phyloP scores from a whole-genome alignment of 164 flowering plant genomes.

The Dillenia suffruticosa region DNA sequence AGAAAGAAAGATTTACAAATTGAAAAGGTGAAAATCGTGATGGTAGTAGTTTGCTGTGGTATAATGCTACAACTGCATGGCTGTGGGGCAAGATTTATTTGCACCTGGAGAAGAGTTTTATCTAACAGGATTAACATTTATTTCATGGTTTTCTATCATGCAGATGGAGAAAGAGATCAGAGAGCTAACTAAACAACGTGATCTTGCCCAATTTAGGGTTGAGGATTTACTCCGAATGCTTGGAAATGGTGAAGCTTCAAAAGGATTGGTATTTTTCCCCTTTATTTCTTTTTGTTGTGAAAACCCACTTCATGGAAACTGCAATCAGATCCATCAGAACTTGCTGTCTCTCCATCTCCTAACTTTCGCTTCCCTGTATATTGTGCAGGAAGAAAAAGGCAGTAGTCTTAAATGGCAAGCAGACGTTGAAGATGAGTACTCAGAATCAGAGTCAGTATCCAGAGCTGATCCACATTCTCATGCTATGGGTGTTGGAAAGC shows the following conservation, averaged over 20 bases:
- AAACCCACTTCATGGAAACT: neutral
- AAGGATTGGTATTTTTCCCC: conserved; percentile 29
- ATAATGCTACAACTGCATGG: too few relatives aligned
- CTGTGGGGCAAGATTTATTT: too few relatives aligned
- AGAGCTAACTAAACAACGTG: conserved; percentile 68
- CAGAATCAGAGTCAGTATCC: too few relatives aligned
- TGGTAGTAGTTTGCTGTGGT: too few relatives aligned
- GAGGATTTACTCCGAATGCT: conserved; percentile 62
- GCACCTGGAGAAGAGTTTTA: neutral
- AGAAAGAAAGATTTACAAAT: conserved; percentile 87
- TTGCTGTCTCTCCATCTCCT: too few relatives aligned
- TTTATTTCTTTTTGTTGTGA: neutral
- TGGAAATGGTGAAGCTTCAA: conserved; percentile 44
- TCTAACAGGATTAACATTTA: conserved; percentile 9
- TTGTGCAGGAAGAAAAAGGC: conserved; percentile 14
- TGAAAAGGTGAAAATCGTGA: conserved; percentile 54
- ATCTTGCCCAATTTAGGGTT: conserved; percentile 84
- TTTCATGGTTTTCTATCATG: conserved; percentile 9
- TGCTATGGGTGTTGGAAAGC: conserved; percentile 22
- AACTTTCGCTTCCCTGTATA: neutral
- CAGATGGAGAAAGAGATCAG: conserved; percentile 89
- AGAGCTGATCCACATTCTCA: too few relatives aligned
- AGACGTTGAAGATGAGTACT: neutral
- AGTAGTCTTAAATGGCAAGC: conserved; percentile 12
- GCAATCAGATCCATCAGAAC: too few relatives aligned